Evolutionary conservation across 2,329 filamentous ascomycete genomes (phyloP).

Genomic region (Talaromyces funiculosus): DNA sequence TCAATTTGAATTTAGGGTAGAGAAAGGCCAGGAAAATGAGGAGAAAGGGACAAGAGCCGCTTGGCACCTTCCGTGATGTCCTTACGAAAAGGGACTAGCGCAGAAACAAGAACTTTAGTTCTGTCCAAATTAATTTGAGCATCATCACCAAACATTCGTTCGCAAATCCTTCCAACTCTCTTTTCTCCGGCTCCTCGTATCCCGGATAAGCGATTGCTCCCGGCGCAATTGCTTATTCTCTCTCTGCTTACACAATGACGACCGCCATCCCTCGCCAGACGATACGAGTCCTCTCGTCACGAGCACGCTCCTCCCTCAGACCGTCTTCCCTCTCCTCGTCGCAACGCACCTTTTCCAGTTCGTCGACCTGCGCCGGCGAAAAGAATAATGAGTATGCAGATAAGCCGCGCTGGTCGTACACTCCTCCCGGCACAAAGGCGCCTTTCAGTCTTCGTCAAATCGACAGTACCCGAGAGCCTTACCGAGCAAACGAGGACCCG

Average conservation of each 20-base stretch:
- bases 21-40: not conserved
- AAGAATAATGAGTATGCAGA: conserved; percentile 28
- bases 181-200: not conserved
- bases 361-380: conserved; percentile 20
- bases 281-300: conserved; percentile 31
- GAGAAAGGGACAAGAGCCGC: not conserved
- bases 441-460: conserved; percentile 46
- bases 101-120: conserved; percentile 10
- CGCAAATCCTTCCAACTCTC: not conserved
- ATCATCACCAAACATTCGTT: not conserved
- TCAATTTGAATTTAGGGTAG: not conserved
- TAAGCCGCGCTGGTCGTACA: conserved; percentile 64
- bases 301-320: conserved; percentile 19
- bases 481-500: conserved; percentile 72
- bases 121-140: not conserved
- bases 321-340: conserved; percentile 15
- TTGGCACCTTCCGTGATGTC: not conserved
- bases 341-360: conserved; percentile 25
- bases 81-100: conserved; percentile 5
- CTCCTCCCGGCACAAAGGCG: conserved; percentile 64
- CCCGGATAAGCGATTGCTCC: not conserved
- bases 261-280: conserved; percentile 42
- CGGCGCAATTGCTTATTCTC: not conserved
- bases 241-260: conserved; percentile 41
- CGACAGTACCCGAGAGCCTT: conserved; percentile 28